Conservation (phyloP, 805 yeast species). For the Candida adriatica region DNA sequence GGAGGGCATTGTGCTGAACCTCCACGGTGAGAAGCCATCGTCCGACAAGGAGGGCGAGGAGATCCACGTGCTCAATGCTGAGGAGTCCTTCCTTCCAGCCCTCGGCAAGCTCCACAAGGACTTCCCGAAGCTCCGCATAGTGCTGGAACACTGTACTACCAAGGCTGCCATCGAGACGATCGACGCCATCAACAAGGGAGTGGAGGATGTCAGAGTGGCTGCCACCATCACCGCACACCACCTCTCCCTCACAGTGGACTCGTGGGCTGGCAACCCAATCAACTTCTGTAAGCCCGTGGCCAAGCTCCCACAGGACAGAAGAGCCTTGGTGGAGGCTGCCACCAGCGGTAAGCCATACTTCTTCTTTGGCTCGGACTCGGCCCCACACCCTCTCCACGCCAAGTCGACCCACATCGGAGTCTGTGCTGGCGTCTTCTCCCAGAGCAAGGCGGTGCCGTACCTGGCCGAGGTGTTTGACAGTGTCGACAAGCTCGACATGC, state of each 20-base stretch:
- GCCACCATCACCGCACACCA: slow-evolving; percentile 98
- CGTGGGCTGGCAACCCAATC: slow-evolving; percentile 95
- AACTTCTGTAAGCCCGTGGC: slow-evolving; percentile 98
- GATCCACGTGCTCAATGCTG: slow-evolving; percentile 91
- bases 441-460: slow-evolving; percentile 72
- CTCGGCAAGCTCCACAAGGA: slow-evolving; percentile 66
- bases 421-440: slow-evolving; percentile 98
- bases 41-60: slow-evolving; percentile 46
- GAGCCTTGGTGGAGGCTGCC: slow-evolving; percentile 81
- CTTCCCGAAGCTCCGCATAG: slow-evolving; percentile 81
- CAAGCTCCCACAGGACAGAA: slow-evolving; percentile 77
- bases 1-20: slow-evolving; percentile 68
- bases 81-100: slow-evolving; percentile 87
- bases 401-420: slow-evolving; percentile 77
- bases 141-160: slow-evolving; percentile 93
- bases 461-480: slow-evolving; percentile 81
- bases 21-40: slow-evolving; percentile 95
- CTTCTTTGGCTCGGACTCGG: slow-evolving; percentile 96
- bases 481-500: slow-evolving; percentile 52
- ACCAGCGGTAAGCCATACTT: slow-evolving; percentile 87
- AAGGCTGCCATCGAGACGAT: slow-evolving; percentile 80
- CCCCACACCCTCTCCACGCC: slow-evolving; percentile 85
- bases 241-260: slow-evolving; percentile 77
- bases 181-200: slow-evolving; percentile 47
- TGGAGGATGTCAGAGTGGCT: slow-evolving; percentile 54